Percentiles rank a stretch among this genome's conserved stretches.
Evolutionary conservation across 208 protist genomes (phyloP).

Genomic region (Crithidia sp.): DNA sequence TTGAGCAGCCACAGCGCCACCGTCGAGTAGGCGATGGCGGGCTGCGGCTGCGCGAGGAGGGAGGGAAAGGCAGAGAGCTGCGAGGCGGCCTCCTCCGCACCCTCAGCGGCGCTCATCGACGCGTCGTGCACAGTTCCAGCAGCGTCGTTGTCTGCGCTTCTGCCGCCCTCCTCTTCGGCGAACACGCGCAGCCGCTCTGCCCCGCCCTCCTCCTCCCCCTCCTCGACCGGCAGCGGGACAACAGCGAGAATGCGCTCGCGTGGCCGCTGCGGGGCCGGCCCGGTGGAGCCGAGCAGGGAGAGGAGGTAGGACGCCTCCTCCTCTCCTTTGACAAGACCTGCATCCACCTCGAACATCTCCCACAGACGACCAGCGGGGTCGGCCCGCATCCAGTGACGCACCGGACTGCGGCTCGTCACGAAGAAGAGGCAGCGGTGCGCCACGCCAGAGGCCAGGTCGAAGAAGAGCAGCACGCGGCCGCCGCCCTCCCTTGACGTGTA

Average conservation of each 20-base stretch:
- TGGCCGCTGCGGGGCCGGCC: slow-evolving; percentile 19
- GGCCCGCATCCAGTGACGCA: slow-evolving; percentile 41
- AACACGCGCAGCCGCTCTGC: slow-evolving; percentile 5
- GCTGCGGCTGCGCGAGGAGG: slow-evolving; percentile 19
- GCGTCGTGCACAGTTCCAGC: not conserved
- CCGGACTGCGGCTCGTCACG: slow-evolving; percentile 40
- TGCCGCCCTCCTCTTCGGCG: slow-evolving; percentile 5
- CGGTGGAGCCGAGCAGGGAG: slow-evolving; percentile 26
- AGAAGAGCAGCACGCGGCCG: slow-evolving; percentile 52
- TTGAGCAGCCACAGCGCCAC: slow-evolving; percentile 66
- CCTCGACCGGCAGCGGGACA: slow-evolving; percentile 31
- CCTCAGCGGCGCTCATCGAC: not conserved
- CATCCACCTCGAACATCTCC: slow-evolving; percentile 57
- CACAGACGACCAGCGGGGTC: slow-evolving; percentile 45
- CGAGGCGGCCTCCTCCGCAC: not conserved
- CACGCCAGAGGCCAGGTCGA: slow-evolving; percentile 42
- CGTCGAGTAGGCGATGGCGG: slow-evolving; percentile 36
- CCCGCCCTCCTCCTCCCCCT: slow-evolving; percentile 20
- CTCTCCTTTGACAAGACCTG: slow-evolving; percentile 30
- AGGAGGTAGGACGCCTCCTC: slow-evolving; percentile 31
- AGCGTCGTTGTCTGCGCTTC: no score
- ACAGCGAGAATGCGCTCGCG: slow-evolving; percentile 33
- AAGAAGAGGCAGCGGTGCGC: slow-evolving; percentile 43
- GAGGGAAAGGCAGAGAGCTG: slow-evolving; percentile 20
- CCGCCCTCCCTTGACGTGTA: slow-evolving; percentile 36